Base-by-base conservation (phyloP, 371 early-diverging fungal species). In the Mucor indicus region DNA sequence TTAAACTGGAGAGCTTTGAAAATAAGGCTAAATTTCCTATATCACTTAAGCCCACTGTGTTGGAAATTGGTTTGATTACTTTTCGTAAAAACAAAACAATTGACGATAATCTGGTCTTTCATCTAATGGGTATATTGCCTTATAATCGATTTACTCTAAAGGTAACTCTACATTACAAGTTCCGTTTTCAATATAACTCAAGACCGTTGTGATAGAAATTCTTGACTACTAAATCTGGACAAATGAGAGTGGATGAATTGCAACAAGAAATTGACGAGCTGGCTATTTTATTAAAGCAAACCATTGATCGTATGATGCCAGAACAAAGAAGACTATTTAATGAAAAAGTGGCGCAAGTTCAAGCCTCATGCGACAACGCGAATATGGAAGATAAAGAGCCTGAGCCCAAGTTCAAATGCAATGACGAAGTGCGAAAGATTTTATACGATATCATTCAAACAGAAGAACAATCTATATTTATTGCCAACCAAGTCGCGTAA, bases 61-160 rank as follows among this genome's bases (percentile, higher is more conserved):
- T 76, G 21, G 63, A 67, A 9, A 69, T 69, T 30, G 79, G 77
- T 15, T 42, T 58, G 6, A 38, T 70, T n/a, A 56, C 68, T 16
- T 63, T 74, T 9, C 56, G 68, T 2, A 62, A 69, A 16, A 17
- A 57, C 15, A 63, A 69, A 21, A 43, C 39, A 0, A 43, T 77
- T n/a, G 75, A 75, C 13, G 75, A 71, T 0, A 60, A 62, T 17
- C 50, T 75, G 10, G 52, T 81, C 19, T 37, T 48, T 2, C 74
- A 73, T 45, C 33, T 81, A n/a, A 75, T 77, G 65, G 38, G 39
- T 0, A 61, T 76, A n/a, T 50, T 81, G 15, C 81, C 79, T 1
- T 81, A 77, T 46, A 75, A 75, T 49, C 60, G 62, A 36, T 79
- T 69, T 35, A 79, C 79, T 1, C 38, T 81, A 7, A 64, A 51